A percentile compares a stretch with the other conserved stretches of the same genome.
Conservation (phyloP, 2,329 filamentous ascomycete species). For the Fusarium sp. region DNA sequence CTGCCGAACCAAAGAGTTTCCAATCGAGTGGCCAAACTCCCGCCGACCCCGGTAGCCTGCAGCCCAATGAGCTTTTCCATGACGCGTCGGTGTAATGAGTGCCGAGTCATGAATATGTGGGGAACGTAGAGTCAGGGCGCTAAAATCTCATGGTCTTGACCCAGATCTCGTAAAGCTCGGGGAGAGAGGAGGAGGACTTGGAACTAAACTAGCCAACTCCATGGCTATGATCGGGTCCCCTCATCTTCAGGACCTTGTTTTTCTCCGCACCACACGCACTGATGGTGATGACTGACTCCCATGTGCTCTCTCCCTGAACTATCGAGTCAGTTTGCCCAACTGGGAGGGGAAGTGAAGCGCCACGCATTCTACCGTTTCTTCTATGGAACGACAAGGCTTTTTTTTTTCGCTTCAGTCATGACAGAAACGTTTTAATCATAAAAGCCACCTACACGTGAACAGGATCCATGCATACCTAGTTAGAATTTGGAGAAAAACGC, state of each 20-base stretch:
- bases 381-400: not conserved
- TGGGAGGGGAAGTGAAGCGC: not conserved
- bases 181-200: no score
- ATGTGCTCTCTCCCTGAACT: not conserved
- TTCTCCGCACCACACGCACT: not conserved
- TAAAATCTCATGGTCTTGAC: not conserved
- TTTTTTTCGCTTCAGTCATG: not conserved
- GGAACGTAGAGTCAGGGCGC: not conserved
- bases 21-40: not conserved
- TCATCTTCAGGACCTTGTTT: not conserved
- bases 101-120: slow-evolving; percentile 7
- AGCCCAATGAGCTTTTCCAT: not conserved
- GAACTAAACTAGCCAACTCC: not conserved
- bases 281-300: not conserved
- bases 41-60: not conserved
- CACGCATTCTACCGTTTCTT: not conserved
- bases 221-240: not conserved
- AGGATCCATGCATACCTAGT: not conserved
- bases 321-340: not conserved
- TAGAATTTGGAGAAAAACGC: not conserved
- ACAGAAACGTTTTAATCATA: not conserved
- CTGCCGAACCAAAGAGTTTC: not conserved
- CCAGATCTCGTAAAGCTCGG: slow-evolving; percentile 6
- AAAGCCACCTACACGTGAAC: no score
- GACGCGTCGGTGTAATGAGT: not conserved